phyloP scores from a whole-genome alignment of 2,329 filamentous ascomycete genomes.

The Xylaria sp. region DNA sequence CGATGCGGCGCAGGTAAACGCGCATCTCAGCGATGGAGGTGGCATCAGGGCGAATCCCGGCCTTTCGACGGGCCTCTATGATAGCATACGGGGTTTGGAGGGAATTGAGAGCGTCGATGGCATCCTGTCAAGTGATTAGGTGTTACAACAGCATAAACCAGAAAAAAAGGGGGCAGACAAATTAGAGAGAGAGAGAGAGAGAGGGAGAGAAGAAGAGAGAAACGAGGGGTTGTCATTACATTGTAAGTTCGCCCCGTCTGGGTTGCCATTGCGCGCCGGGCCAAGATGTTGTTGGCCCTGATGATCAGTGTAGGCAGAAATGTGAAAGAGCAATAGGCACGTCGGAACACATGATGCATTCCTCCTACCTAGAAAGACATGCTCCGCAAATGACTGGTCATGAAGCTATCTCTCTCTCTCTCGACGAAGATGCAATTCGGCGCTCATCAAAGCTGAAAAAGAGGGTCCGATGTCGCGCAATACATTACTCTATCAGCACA shows the following conservation, averaged over 20 bases:
- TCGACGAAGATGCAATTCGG: constrained; percentile 3
- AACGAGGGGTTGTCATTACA: constrained; percentile 33
- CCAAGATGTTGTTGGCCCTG: constrained; percentile 16
- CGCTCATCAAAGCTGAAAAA: not conserved
- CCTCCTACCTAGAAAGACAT: constrained; percentile 30
- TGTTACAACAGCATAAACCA: too few species aligned
- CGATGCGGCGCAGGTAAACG: constrained; percentile 78
- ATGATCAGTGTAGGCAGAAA: constrained; percentile 29
- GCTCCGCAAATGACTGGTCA: constrained; percentile 1
- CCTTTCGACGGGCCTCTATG: constrained; percentile 80
- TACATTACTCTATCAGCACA: too few species aligned
- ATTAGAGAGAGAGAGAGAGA: not conserved
- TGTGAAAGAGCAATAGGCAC: constrained; percentile 27
- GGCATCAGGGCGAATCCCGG: constrained; percentile 75
- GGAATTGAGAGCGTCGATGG: constrained; percentile 85
- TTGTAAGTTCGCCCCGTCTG: constrained; percentile 41
- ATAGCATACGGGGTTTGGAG: constrained; percentile 89
- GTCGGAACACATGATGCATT: constrained; percentile 47
- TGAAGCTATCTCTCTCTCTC: not conserved
- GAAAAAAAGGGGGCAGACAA: too few species aligned
- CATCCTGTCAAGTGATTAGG: constrained; percentile 69
- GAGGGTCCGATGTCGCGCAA: constrained; percentile 9
- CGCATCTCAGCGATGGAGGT: constrained; percentile 80
- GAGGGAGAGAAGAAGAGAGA: not conserved
- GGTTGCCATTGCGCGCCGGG: constrained; percentile 44